Conservation (phyloP, 2,329 filamentous ascomycete species). For the Xylaria multiplex region DNA sequence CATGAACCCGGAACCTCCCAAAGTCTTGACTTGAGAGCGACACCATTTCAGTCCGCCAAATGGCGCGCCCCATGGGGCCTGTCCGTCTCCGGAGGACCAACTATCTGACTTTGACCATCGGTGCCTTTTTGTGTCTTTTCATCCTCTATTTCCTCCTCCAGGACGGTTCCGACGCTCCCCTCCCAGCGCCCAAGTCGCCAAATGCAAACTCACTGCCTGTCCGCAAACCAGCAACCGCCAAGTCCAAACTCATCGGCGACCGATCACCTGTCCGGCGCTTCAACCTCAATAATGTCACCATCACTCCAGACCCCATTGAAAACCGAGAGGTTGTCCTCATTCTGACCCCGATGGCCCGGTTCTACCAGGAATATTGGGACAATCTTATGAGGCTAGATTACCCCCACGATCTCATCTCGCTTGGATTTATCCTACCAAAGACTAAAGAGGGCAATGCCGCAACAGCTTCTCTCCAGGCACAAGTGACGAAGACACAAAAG, state of each 20-base stretch:
- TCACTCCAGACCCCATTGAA: constrained; percentile 76
- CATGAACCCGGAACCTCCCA: constrained; percentile 19
- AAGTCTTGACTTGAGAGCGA: constrained; percentile 31
- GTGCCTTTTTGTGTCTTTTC: constrained; percentile 48
- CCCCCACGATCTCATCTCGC: constrained; percentile 91
- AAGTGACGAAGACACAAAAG: constrained; percentile 86
- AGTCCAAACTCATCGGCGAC: constrained; percentile 63
- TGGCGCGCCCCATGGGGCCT: constrained; percentile 52
- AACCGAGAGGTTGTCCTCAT: constrained; percentile 90
- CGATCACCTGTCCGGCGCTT: constrained; percentile 92
- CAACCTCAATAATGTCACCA: constrained; percentile 94
- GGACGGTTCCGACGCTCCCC: constrained; percentile 40
- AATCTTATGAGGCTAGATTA: constrained; percentile 86
- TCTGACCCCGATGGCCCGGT: constrained; percentile 89
- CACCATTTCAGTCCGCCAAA: constrained; percentile 40
- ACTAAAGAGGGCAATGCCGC: constrained; percentile 91
- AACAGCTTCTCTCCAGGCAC: constrained; percentile 82
- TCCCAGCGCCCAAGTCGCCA: constrained; percentile 35
- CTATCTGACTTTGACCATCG: constrained; percentile 49
- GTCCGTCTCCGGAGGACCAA: constrained; percentile 51
- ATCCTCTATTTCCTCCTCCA: constrained; percentile 50
- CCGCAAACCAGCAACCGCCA: constrained; percentile 66
- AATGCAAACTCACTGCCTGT: constrained; percentile 63
- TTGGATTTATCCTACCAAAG: constrained; percentile 96
- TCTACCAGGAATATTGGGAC: constrained; percentile 96